Base-by-base conservation (phyloP, 2,329 filamentous ascomycete species). In the Chaetomium olivaceum region DNA sequence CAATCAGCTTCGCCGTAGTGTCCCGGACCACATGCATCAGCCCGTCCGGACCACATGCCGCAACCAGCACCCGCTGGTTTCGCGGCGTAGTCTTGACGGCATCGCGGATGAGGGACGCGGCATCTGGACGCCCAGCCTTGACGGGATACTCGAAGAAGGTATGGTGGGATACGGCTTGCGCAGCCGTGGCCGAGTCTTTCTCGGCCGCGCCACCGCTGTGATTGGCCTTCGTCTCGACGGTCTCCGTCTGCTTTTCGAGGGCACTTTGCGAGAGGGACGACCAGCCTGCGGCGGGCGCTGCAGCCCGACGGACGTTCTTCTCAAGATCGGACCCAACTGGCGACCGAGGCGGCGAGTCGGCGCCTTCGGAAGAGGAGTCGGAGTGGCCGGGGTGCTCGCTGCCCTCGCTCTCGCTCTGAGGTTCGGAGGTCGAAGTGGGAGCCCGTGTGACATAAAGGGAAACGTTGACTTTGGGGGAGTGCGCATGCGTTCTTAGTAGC, bases 1-100 rank as follows among this genome's bases (percentile, higher is more conserved):
- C 74, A 43, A 85, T 83, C 68, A 77, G 77, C 33, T 73, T 74
- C 2, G 82, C 81, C 9, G 79, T 78, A 0, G 80, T 78, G 31
- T 80, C 76, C 54, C 82, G 77, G n/a, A 82, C 80, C 2, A 75
- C 73, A 56, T 75, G 74, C 75, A 83, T 80, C 58, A 85, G 69
- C 4, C 76, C 73, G 25, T 77, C 75, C 1, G 83, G 82, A 3
- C 82, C 82, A 72, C 83, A 85, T 1, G 78, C 82, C 2, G 79
- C 81, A 50, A 85, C 76, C 9, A 80, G 75, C 25, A 82, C 76
- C 29, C 79, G 77, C 67, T 80, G 75, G 50, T 76, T 72, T 16
- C 71, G 66, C 0, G 70, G 70, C 2, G 76, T 73, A 7, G 74
- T 75, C 1, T 64, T 67, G 23, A 83, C 76, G 0, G 78, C 77